Base-by-base conservation (phyloP, 2,329 filamentous ascomycete species). In the Dothiorella sarmentorum region DNA sequence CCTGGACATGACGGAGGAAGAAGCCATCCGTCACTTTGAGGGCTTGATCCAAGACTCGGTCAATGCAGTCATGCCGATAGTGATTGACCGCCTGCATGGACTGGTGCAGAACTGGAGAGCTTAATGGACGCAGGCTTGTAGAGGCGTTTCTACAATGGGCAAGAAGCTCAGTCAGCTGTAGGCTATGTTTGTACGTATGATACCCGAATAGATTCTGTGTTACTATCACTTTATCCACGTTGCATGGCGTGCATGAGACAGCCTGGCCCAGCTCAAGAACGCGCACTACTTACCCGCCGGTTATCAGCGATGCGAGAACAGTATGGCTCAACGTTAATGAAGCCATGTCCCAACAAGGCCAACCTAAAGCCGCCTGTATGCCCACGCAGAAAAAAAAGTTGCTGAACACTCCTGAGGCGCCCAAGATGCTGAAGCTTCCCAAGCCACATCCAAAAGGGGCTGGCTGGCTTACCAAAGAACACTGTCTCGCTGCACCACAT, bases 21-120 rank as follows among this genome's bases (percentile, higher is more conserved):
- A 97, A 68, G 93, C 94, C 1, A 89, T 96, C 61, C 78, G 89
- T 52, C 86, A 93, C 71, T 89, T 97, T 71, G 92, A 95, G 66
- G 84, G 88, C 62, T 82, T 97, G 60, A 96, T 99, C 69, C 90
- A 94, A 66, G 91, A 96, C 70, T 93, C 90, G 62, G 82, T 94
- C 62, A 92, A 90, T 72, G 91, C 91, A 45, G 86, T 95, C 67
- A 92, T 95, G 65, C 91, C 92, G 0, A 90, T 96, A 3, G 88
- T 97, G 37, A 97, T 99, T 77, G 94, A 99, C 77, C 87, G 91
- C 66, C 78, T 97, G 65, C 94, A 99, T 76, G 91, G 93, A 66
- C 86, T 96, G 76, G 90, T 96, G 61, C 94, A 99, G 78, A 89
- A 90, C 56, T 93, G 93, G 78, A 84, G 90, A 71, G 87, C 87